These are phyloP conservation scores for Tardiomyces digboiensis DNA, from an alignment of 1,139 yeast genomes.

Conservation along the genomic window DNA sequence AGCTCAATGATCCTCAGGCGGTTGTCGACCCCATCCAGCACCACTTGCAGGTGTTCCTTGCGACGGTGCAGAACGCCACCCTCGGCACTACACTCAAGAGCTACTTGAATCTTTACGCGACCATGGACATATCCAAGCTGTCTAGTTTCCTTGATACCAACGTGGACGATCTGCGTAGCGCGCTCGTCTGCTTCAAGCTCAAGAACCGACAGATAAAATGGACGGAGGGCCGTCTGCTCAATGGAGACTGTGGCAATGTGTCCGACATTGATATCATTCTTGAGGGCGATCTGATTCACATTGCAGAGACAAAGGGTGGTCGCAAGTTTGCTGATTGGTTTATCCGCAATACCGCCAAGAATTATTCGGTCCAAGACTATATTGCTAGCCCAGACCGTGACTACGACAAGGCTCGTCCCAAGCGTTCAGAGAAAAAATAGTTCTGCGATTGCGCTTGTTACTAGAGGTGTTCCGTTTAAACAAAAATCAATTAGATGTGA, in stretches of 20 bases:
- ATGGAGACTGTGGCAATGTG: conserved; percentile 31
- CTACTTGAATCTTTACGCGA: conserved; percentile 37
- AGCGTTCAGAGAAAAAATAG: not conserved
- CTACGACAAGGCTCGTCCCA: not conserved
- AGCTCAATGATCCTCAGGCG: conserved; percentile 23
- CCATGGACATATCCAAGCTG: conserved; percentile 35
- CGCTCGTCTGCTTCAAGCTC: conserved; percentile 34
- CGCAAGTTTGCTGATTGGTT: conserved; percentile 42
- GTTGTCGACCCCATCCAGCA: conserved; percentile 33
- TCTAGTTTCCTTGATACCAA: conserved; percentile 32
- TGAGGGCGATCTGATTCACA: conserved; percentile 33
- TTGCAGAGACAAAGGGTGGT: conserved; percentile 35
- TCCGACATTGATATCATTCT: conserved; percentile 37
- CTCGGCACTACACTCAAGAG: conserved; percentile 34
- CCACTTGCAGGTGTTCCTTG: conserved; percentile 36
- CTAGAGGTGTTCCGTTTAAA: too few relatives aligned
- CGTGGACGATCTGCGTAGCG: conserved; percentile 25
- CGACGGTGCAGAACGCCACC: conserved; percentile 30
- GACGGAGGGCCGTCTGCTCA: conserved; percentile 32
- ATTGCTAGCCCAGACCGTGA: conserved; percentile 25
- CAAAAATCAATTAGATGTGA: too few relatives aligned
- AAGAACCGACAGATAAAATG: conserved; percentile 37
- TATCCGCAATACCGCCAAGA: conserved; percentile 36
- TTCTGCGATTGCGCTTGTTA: too few relatives aligned
- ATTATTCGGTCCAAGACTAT: conserved; percentile 34